Evolutionary conservation across 2,329 filamentous ascomycete genomes (phyloP).

Genomic region (Cercospora zeina): DNA sequence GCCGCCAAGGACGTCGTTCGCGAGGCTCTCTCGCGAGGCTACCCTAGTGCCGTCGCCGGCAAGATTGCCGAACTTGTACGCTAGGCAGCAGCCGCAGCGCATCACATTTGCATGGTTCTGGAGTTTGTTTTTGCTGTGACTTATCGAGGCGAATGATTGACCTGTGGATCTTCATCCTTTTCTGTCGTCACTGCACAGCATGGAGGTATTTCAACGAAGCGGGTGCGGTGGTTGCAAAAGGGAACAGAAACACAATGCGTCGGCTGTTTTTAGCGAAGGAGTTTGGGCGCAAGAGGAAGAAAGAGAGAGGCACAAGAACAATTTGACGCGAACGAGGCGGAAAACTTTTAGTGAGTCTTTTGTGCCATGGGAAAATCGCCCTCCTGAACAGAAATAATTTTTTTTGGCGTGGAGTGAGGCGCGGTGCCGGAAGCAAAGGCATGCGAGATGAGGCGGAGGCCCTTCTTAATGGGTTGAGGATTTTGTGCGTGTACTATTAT

Average conservation of each 20-base stretch:
- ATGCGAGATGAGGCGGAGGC: neutral
- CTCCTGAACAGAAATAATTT: conserved; percentile 11
- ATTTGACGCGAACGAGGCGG: neutral
- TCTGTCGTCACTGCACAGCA: conserved; percentile 19
- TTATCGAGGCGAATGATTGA: neutral
- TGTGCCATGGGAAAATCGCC: conserved; percentile 6
- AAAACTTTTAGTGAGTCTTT: neutral
- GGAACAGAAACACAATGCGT: conserved; percentile 5
- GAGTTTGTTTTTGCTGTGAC: conserved; percentile 2
- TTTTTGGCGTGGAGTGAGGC: conserved; percentile 11
- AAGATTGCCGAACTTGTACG: conserved; percentile 87
- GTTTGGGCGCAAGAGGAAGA: conserved; percentile 15
- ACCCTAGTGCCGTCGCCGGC: conserved; percentile 85
- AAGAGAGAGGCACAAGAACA: neutral
- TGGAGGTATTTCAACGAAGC: conserved; percentile 5
- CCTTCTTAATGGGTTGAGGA: conserved; percentile 2
- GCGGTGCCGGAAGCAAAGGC: conserved; percentile 4
- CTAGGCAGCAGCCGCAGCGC: conserved; percentile 17
- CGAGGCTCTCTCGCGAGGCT: conserved; percentile 88
- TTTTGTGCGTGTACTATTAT: conserved; percentile 16
- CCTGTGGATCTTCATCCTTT: conserved; percentile 1
- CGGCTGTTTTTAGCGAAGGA: conserved; percentile 20
- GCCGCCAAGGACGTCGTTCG: conserved; percentile 75
- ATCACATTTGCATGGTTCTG: conserved; percentile 10
- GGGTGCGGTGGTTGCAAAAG: neutral